Conservation (phyloP, 345 rosid species). For the Eucalyptus guilfoylei region DNA sequence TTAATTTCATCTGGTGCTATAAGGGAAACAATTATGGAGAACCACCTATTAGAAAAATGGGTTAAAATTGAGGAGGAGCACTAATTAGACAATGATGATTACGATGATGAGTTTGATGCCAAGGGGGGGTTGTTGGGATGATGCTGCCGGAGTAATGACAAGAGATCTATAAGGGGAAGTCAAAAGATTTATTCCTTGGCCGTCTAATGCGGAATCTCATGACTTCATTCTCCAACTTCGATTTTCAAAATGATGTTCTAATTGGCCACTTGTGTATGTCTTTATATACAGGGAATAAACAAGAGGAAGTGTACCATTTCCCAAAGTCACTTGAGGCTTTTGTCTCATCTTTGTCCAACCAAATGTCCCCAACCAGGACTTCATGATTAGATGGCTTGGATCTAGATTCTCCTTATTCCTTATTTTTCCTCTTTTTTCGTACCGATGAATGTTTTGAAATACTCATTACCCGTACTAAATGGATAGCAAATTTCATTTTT, state of each 20-base stretch:
- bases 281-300: background rate
- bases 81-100: background rate
- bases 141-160: conserved; percentile 26
- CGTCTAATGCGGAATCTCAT: conserved; percentile 18
- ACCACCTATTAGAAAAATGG: background rate
- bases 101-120: conserved; percentile 23
- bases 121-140: conserved; percentile 1
- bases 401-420: background rate
- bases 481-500: background rate
- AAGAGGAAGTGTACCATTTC: background rate
- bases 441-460: background rate
- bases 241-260: background rate
- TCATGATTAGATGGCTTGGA: background rate
- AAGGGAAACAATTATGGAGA: background rate
- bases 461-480: background rate
- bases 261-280: background rate
- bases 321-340: background rate
- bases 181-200: background rate
- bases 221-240: background rate
- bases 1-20: background rate
- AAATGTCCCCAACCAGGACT: background rate
- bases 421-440: background rate
- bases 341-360: background rate
- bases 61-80: background rate
- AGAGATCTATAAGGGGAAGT: background rate